These are phyloP conservation scores for Rhexocercosporidium sp. DNA, from an alignment of 2,329 filamentous ascomycete genomes.

Conservation along the genomic window DNA sequence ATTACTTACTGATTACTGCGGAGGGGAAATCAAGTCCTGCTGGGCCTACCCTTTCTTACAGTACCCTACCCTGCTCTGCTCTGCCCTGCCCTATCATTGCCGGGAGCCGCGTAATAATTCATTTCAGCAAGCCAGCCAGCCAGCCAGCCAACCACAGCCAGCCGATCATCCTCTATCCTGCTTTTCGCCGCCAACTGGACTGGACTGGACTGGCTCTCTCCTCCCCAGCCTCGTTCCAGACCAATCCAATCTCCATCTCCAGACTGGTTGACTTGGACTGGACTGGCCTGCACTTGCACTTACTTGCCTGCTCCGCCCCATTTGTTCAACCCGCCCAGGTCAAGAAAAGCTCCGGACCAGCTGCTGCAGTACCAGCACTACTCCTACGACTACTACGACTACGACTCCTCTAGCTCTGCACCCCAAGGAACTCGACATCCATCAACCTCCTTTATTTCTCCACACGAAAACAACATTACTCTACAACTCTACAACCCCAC, in stretches of 20 bases:
- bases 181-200: not conserved
- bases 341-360: not conserved
- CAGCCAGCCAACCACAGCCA: not conserved
- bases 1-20: no score
- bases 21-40: no score
- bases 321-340: not conserved
- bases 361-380: no score
- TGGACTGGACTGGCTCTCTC: no score
- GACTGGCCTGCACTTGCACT: not conserved
- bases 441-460: not conserved
- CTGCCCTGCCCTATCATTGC: not conserved
- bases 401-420: not conserved
- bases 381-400: no score
- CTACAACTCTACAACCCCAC: not conserved
- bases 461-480: not conserved
- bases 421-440: not conserved
- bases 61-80: not conserved
- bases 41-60: not conserved
- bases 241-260: not conserved
- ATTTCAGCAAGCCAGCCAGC: not conserved
- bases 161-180: not conserved
- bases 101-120: slow-evolving; percentile 4
- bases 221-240: not conserved
- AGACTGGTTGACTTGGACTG: not conserved
- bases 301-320: not conserved